These are phyloP conservation scores for Aspergillus quadrilineatus DNA, from an alignment of 2,329 filamentous ascomycete species.

Conservation along the genomic window DNA sequence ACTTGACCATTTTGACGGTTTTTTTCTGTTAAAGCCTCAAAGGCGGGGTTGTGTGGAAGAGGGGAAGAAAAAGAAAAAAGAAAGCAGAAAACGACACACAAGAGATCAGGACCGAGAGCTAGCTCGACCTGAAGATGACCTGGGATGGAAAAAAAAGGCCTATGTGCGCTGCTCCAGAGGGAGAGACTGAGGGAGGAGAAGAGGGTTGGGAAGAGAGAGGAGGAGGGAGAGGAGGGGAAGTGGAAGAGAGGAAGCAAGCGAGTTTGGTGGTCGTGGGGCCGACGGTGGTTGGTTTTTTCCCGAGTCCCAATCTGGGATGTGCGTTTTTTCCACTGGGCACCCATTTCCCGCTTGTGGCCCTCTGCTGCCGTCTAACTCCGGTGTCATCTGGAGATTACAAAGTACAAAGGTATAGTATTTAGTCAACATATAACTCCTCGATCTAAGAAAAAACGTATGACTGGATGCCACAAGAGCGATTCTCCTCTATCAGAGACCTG, in stretches of 20 bases:
- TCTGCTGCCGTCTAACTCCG: constrained; percentile 17
- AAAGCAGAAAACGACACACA: constrained; percentile 34
- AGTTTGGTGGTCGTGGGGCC: constrained; percentile 29
- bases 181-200: constrained; percentile 29
- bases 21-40: constrained; percentile 39
- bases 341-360: constrained; percentile 20
- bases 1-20: constrained; percentile 99
- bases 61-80: constrained; percentile 23
- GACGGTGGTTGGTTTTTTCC: constrained; percentile 28
- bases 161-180: constrained; percentile 41
- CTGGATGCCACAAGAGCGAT: neutral
- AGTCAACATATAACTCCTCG: neutral
- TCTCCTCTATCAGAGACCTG: neutral
- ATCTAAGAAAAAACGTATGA: neutral
- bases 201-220: constrained; percentile 32
- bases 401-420: neutral
- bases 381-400: neutral
- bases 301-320: constrained; percentile 32
- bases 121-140: constrained; percentile 41
- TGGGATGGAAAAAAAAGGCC: constrained; percentile 33
- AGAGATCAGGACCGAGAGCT: constrained; percentile 44
- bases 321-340: constrained; percentile 18
- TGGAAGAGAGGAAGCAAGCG: constrained; percentile 21
- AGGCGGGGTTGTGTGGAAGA: constrained; percentile 39
- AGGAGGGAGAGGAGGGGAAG: constrained; percentile 26